Evolutionary conservation across 2,329 filamentous ascomycete genomes (phyloP).

Genomic region (Penicillium sp.): DNA sequence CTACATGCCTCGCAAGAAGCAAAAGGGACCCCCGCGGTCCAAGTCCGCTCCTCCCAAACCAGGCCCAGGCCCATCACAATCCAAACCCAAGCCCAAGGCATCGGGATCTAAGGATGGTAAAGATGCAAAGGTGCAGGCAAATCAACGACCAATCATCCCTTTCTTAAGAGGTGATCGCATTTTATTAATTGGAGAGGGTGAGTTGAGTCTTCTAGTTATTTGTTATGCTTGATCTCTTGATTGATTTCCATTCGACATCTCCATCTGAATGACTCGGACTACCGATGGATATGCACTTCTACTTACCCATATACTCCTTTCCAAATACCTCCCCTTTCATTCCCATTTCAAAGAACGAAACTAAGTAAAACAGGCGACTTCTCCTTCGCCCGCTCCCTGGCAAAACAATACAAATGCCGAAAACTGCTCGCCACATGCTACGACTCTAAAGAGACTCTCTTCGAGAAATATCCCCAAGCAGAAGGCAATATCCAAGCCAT

Average conservation of each 20-base stretch:
- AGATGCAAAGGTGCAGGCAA: constrained; percentile 16
- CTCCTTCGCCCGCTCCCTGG: constrained; percentile 46
- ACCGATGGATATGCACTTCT: too few relatives aligned
- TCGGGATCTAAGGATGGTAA: background rate
- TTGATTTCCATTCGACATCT: too few relatives aligned
- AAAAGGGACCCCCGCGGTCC: constrained; percentile 12
- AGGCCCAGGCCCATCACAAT: background rate
- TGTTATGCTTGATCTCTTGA: too few relatives aligned
- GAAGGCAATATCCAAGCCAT: constrained; percentile 53
- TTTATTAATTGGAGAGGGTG: constrained; percentile 45
- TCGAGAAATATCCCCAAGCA: constrained; percentile 70
- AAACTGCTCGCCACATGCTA: constrained; percentile 44
- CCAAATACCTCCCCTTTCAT: too few relatives aligned
- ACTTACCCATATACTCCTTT: too few relatives aligned
- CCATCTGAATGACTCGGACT: too few relatives aligned
- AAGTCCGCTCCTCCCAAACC: constrained; percentile 8
- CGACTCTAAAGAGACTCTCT: constrained; percentile 48
- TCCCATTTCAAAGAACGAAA: background rate
- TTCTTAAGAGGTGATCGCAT: constrained; percentile 42
- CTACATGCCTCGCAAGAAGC: constrained; percentile 23
- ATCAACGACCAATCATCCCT: constrained; percentile 36
- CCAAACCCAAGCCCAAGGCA: background rate
- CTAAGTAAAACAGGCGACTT: constrained; percentile 41
- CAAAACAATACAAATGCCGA: constrained; percentile 39
- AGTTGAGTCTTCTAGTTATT: constrained; percentile 12